Conservation (phyloP, 805 yeast genomes). For the Metschnikowia matae region DNA sequence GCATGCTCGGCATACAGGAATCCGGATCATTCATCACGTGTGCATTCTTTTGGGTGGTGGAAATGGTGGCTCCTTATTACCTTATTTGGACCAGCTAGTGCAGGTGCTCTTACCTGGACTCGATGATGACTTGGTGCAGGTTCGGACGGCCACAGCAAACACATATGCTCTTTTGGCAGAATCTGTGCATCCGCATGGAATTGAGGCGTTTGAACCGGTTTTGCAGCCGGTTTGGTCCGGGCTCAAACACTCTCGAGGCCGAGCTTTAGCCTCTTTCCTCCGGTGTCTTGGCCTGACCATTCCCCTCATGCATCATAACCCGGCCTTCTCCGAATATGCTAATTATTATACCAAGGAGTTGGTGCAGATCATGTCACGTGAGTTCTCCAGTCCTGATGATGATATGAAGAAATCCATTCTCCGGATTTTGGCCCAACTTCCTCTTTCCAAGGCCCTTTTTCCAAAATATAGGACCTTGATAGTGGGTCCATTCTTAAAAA, state of each 20-base stretch:
- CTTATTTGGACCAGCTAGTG: constrained; percentile 64
- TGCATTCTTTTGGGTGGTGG: constrained; percentile 62
- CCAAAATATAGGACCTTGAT: constrained; percentile 43
- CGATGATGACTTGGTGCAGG: constrained; percentile 62
- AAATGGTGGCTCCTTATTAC: constrained; percentile 50
- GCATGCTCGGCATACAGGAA: constrained; percentile 83
- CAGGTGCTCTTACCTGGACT: constrained; percentile 56
- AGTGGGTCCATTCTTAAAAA: constrained; percentile 56
- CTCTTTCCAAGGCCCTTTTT: constrained; percentile 56
- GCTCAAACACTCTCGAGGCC: constrained; percentile 70
- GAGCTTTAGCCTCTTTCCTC: constrained; percentile 68
- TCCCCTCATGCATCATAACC: constrained; percentile 69
- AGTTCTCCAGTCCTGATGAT: constrained; percentile 78
- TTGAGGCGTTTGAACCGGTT: constrained; percentile 73
- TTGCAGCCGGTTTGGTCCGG: constrained; percentile 82
- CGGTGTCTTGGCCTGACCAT: constrained; percentile 75
- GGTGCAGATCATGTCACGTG: constrained; percentile 61
- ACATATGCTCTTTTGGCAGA: constrained; percentile 76
- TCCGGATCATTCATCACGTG: constrained; percentile 70
- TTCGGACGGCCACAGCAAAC: constrained; percentile 65
- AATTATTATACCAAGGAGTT: constrained; percentile 74
- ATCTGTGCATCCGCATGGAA: constrained; percentile 81
- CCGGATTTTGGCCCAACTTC: constrained; percentile 62
- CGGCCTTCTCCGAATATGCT: constrained; percentile 60
- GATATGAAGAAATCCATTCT: constrained; percentile 79